These are phyloP conservation scores for Handroanthus guayacan DNA, from an alignment of 257 asterid genomes.

Conservation along the genomic window DNA sequence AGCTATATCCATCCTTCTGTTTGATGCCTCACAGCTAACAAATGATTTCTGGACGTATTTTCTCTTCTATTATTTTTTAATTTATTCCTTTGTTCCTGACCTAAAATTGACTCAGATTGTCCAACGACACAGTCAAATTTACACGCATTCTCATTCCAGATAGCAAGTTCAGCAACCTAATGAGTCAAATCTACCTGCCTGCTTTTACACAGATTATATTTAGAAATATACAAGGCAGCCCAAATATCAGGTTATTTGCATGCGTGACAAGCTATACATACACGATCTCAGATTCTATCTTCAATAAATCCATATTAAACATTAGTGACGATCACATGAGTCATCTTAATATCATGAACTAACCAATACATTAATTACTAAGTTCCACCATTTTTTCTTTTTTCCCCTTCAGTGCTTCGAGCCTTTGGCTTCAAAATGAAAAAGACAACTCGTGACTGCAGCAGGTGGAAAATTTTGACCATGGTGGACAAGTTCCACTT, in stretches of 20 bases:
- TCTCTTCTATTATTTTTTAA: background rate
- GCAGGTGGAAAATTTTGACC: conserved; percentile 4
- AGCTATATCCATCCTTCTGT: background rate
- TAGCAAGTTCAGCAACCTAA: background rate
- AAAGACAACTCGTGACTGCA: background rate
- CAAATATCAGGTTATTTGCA: background rate
- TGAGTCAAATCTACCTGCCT: background rate
- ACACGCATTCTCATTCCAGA: background rate
- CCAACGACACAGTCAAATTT: background rate
- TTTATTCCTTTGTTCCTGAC: background rate
- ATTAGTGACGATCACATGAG: background rate
- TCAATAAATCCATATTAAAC: background rate
- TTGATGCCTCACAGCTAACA: background rate
- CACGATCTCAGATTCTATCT: conserved; percentile 8
- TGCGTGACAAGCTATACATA: background rate
- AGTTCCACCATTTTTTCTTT: background rate
- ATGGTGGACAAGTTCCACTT: background rate
- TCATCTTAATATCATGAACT: background rate
- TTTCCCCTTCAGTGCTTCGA: background rate
- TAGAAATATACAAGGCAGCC: background rate
- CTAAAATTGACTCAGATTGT: background rate
- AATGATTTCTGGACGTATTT: background rate
- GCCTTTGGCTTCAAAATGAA: too few species aligned
- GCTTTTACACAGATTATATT: background rate
- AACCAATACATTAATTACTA: background rate